Base-by-base conservation (phyloP, 257 asterid species). In the Orobanche coerulescens region DNA sequence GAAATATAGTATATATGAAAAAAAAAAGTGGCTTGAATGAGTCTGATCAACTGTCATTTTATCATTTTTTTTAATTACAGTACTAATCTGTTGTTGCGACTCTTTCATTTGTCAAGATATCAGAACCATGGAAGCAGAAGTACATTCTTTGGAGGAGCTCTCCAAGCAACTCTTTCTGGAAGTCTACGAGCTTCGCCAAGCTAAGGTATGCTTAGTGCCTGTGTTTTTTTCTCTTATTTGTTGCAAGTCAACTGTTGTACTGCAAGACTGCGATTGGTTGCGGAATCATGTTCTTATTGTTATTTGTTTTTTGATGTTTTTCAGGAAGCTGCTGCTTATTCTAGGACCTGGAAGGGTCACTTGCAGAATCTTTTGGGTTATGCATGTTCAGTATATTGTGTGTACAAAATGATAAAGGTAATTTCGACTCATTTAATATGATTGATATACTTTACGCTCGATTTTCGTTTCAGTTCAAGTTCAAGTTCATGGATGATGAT, bases 271-370 rank as follows among this genome's bases (percentile, higher is more conserved):
- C 52, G 39, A 28, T 50, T 56, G 52, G 55, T 64, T 63, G 55
- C 26, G 37, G 36, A 53, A 42, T 22, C 52, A 14, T 43, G 15
- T 36, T 46, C 10, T 12, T 59, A 58, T 46, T 48, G 43, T 11
- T 44, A n/a, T n/a, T 23, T 66, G 56, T 66, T 61, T 65, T 37
- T 46, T 71, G 52, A 44, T 65, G 30, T 61, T 57, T 71, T 63
- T 40, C 90, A 93, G 98, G 97, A 93, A 80, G 98, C 98, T 77
- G 98, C 98, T 64, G 92, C 96, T 19, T 93, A 86, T 81, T 93
- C 98, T 71, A 90, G 98, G 66, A 93, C 97, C 28, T 93, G 98
- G 98, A 93, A 74, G 87, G 98, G 98, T 60, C 98, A 93, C 84
- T 62, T 93, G 89, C 97, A 93, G 85, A 93, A 93, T 81, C 83